A percentile compares a stretch with the other conserved stretches of the same genome.
These are phyloP conservation scores for Kazachstania martiniae DNA, from an alignment of 805 yeast genomes.

Conservation along the genomic window DNA sequence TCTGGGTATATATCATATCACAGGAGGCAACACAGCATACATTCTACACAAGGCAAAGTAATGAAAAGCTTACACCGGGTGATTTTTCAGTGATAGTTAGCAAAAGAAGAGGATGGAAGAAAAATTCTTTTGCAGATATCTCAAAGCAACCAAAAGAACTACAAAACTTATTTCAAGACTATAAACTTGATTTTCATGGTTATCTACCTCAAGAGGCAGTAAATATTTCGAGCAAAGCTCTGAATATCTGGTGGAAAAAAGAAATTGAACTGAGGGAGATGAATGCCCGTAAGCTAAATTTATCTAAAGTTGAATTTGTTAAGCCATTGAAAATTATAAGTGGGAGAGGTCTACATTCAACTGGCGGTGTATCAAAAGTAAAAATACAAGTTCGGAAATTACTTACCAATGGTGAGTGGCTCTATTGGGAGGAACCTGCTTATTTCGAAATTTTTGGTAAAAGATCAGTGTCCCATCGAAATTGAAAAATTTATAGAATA, in stretches of 20 bases:
- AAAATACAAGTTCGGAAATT: constrained; percentile 32
- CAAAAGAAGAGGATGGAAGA: neutral
- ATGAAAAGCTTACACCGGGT: neutral
- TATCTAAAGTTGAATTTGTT: constrained; percentile 31
- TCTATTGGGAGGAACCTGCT: constrained; percentile 39
- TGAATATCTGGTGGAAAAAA: constrained; percentile 52
- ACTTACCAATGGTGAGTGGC: constrained; percentile 30
- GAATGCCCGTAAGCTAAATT: constrained; percentile 28
- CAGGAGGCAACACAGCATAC: constrained; percentile 2
- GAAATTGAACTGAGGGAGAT: constrained; percentile 38
- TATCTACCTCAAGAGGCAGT: constrained; percentile 39
- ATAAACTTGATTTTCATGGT: constrained; percentile 47
- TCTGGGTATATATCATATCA: constrained; percentile 1
- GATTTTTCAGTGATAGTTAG: neutral
- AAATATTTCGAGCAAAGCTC: constrained; percentile 25
- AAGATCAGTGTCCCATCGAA: too few relatives aligned
- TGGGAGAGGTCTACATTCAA: constrained; percentile 64
- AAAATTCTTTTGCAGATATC: too few relatives aligned
- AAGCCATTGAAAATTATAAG: constrained; percentile 42
- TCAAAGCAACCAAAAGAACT: too few relatives aligned
- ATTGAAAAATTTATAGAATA: too few relatives aligned
- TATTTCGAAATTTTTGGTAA: constrained; percentile 36
- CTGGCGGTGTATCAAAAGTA: constrained; percentile 43
- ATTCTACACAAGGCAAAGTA: neutral
- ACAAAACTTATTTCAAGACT: constrained; percentile 10